Base-by-base conservation (phyloP, 2,329 filamentous ascomycete genomes). In the Diaporthe citri region DNA sequence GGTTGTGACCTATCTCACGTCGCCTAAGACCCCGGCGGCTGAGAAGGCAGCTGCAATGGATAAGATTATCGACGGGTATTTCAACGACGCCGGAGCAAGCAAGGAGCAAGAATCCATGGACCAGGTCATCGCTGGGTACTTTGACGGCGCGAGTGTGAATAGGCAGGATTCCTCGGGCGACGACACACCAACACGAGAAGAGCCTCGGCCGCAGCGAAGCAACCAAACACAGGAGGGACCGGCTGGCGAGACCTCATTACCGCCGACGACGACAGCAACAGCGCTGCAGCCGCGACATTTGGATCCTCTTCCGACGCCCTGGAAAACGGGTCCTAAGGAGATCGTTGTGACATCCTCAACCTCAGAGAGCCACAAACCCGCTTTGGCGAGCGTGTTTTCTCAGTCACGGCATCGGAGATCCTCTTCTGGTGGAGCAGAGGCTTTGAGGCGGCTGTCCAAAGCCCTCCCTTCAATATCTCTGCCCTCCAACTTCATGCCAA, bases 41-140 rank as follows among this genome's bases (percentile, higher is more conserved):
- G 90, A 92, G 80, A 92, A 90, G 81, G 88, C 86, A 22, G 88
- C 88, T 9, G 90, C 88, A 0, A 84, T 92, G 84, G 86, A 89
- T 39, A 83, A 83, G 71, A 71, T 82, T 15, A 81, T 81, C 34
- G 81, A 82, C 22, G 84, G 82, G 6, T 81, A 84, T 28, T 87
- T 86, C 75, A 80, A 80, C 34, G 43, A 66, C n/a, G 31, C 70
- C 10, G 51, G 52, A 3, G 73, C 60, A 46, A 48, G 28, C 28
- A 73, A 56, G 56, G 62, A 75, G 22, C 62, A 76, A 12, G 73
- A 76, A 9, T 75, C 73, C 22, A 72, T 74, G 41, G 75, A 71
- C 46, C 62, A 75, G 7, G 73, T 75, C 8, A 55, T 69, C 5
- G 64, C 64, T 8, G 64, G 48, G 22, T 69, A 69, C n/a, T 69